These are phyloP conservation scores for Huntiella bhutanensis DNA, from an alignment of 2,329 filamentous ascomycete species.

Conservation along the genomic window DNA sequence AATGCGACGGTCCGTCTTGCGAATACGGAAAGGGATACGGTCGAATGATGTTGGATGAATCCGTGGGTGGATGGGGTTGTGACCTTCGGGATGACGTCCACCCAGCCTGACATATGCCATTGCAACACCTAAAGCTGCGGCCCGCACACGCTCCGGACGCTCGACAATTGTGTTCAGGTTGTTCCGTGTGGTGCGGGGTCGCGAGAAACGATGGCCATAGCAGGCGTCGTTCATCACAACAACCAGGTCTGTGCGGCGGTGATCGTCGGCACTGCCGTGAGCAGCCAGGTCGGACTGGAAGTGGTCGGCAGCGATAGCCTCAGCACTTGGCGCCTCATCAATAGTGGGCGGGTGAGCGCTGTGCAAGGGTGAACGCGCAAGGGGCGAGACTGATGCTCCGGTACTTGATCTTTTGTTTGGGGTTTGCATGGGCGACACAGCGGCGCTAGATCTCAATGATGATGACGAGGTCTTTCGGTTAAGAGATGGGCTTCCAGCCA, in stretches of 20 bases:
- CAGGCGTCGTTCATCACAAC: slow-evolving; percentile 85
- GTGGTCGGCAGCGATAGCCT: slow-evolving; percentile 44
- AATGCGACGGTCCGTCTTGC: slow-evolving; percentile 56
- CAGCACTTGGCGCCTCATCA: slow-evolving; percentile 25
- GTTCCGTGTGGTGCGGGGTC: slow-evolving; percentile 56
- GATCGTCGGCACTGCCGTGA: slow-evolving; percentile 31
- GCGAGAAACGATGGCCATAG: slow-evolving; percentile 81
- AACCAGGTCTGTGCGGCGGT: slow-evolving; percentile 39
- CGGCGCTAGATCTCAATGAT: slow-evolving; percentile 33
- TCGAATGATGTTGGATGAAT: slow-evolving; percentile 34
- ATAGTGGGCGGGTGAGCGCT: slow-evolving; percentile 15
- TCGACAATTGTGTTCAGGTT: slow-evolving; percentile 72
- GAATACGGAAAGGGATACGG: slow-evolving; percentile 62
- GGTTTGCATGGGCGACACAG: slow-evolving; percentile 12
- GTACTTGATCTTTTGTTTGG: slow-evolving; percentile 3
- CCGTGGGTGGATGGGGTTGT: slow-evolving; percentile 46
- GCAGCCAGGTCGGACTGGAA: slow-evolving; percentile 50
- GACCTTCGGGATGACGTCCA: slow-evolving; percentile 54
- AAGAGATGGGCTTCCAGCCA: slow-evolving; percentile 29
- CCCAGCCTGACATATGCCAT: slow-evolving; percentile 83
- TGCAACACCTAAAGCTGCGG: slow-evolving; percentile 62
- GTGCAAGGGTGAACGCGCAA: slow-evolving; percentile 20
- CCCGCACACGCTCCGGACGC: slow-evolving; percentile 75
- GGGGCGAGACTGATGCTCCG: slow-evolving; percentile 27
- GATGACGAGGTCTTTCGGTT: slow-evolving; percentile 38